Conservation (phyloP, 331 rosid genomes). For the Acacia pycnantha region DNA sequence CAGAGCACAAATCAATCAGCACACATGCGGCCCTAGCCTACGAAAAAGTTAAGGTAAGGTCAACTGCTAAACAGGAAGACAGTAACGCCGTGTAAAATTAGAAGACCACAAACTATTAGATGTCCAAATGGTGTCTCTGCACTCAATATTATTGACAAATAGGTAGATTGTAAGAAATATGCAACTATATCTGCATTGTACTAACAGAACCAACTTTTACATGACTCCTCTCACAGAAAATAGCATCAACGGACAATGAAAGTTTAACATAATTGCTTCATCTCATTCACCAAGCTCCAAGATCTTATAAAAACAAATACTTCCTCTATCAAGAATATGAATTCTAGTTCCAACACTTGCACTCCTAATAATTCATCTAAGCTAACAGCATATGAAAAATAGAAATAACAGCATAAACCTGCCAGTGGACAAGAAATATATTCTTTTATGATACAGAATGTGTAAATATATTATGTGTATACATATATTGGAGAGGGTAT, state of each 20-base stretch:
- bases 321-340: not conserved
- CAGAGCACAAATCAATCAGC: constrained; percentile 82
- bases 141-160: not conserved
- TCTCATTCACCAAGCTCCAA: not conserved
- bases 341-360: not conserved
- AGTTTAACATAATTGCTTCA: not conserved
- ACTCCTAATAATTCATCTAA: not conserved
- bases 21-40: constrained; percentile 95
- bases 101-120: constrained; percentile 10
- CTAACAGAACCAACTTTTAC: not conserved
- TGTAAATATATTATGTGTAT: not conserved
- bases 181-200: not conserved
- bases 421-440: not conserved
- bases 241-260: not conserved
- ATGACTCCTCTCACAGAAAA: not conserved
- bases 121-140: not conserved
- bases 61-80: constrained; percentile 18
- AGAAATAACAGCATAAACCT: not conserved
- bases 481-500: not conserved
- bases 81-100: not conserved
- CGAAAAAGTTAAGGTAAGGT: constrained; percentile 25
- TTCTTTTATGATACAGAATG: not conserved
- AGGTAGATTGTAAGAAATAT: not conserved
- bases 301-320: not conserved
- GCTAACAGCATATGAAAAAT: not conserved